These are phyloP conservation scores for Candolleomyces aberdarensis DNA, from an alignment of 768 basidiomycete species.

Conservation along the genomic window DNA sequence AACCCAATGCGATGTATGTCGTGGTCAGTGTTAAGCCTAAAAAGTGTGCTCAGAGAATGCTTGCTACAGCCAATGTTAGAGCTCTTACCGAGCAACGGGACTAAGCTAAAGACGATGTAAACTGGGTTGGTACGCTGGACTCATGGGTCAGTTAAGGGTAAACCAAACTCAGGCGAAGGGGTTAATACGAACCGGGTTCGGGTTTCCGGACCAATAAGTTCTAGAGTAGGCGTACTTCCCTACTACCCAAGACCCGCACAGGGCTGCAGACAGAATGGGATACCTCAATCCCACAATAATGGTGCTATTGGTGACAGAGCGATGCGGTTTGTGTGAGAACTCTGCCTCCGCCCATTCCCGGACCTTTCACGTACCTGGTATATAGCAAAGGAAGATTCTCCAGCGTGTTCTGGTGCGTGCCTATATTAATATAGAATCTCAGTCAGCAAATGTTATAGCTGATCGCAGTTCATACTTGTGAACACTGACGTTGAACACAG, in stretches of 20 bases:
- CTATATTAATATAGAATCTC: slow-evolving; percentile 28
- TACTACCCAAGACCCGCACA: not conserved
- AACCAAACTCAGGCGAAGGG: slow-evolving; percentile 2
- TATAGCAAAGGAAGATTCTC: slow-evolving; percentile 46
- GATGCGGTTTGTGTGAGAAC: not conserved
- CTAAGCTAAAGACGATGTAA: not conserved
- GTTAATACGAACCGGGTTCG: not conserved
- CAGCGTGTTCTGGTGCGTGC: slow-evolving; percentile 67
- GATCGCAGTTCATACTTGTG: not conserved
- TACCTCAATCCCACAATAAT: not conserved
- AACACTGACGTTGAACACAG: slow-evolving; percentile 60
- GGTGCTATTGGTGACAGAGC: not conserved
- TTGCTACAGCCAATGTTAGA: not conserved
- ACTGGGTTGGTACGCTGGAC: not conserved
- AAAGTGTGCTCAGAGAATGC: not conserved
- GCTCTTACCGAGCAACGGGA: not conserved
- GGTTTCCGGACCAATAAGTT: not conserved
- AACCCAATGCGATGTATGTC: slow-evolving; percentile 37
- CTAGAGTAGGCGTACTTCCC: not conserved
- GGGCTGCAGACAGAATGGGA: not conserved
- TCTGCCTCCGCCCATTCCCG: not conserved
- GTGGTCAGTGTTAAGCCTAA: slow-evolving; percentile 12
- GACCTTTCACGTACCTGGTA: slow-evolving; percentile 31
- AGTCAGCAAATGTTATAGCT: not conserved
- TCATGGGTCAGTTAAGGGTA: not conserved